These are phyloP conservation scores for Auxenochlorella protothecoides DNA, from an alignment of 139 green algal genomes.

Conservation along the genomic window DNA sequence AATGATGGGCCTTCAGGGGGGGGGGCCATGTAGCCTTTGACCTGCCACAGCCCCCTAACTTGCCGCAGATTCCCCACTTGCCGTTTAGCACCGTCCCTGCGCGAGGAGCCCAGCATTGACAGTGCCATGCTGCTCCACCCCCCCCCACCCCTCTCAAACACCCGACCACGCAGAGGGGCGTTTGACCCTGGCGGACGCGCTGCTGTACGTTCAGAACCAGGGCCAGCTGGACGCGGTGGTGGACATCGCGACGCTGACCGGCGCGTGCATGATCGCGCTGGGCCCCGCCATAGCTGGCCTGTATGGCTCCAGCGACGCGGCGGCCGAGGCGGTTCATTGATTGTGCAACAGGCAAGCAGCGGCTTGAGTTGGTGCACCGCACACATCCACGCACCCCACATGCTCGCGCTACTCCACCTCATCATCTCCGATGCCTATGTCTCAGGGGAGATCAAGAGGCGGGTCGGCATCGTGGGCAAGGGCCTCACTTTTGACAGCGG, in stretches of 20 bases:
- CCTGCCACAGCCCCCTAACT: too few species aligned
- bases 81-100: too few species aligned
- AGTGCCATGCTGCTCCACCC: background rate
- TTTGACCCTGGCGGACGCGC: conserved; percentile 87
- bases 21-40: background rate
- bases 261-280: conserved; percentile 87
- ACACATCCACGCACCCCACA: too few species aligned
- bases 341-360: background rate
- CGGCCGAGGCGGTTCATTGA: conserved; percentile 19
- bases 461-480: conserved; percentile 83
- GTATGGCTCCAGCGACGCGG: conserved; percentile 45
- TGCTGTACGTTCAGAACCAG: conserved; percentile 83
- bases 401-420: background rate
- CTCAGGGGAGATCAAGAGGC: conserved; percentile 36
- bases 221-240: conserved; percentile 57
- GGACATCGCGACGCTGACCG: conserved; percentile 94
- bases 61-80: too few species aligned
- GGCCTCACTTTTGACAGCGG: conserved; percentile 47
- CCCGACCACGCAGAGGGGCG: conserved; percentile 69
- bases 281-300: conserved; percentile 46
- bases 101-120: too few species aligned
- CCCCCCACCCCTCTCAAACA: conserved; percentile 15
- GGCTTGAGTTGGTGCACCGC: too few species aligned
- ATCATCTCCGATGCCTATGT: background rate
- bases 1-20: too few species aligned